Base-by-base conservation (phyloP, 2,329 filamentous ascomycete species). In the Aspergillus aculeatinus region DNA sequence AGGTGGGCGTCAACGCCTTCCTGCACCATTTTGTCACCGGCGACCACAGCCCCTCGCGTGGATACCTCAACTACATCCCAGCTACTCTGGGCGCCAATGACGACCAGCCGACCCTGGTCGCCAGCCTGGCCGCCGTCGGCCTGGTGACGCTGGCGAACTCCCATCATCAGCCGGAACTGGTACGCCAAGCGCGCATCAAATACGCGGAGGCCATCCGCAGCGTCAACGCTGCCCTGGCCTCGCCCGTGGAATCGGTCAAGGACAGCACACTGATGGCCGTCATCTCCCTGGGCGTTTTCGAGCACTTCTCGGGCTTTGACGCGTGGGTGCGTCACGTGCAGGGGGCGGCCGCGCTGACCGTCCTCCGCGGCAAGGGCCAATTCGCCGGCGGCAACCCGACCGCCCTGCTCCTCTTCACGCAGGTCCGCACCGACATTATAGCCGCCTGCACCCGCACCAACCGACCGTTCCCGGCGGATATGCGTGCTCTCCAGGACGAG, bases 211-310 rank as follows among this genome's bases (percentile, higher is more conserved):
- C 68, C 5, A 70, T 71, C 47, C 44, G 48, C 6, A 51, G 57
- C 35, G 64, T 71, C 1, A 71, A 70, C 42, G 10, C 12, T 4
- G 69, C 68, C 1, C 53, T 71, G 49, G 60, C 64, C 11, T 69
- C 63, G 1, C 68, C 69, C 0, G 44, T 51, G 5, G 68, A 70
- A 23, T 66, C 61, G 0, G 23, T 67, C 25, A 67, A 68, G 51
- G 69, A 71, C 51, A 68, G 67, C 29, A 69, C 63, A 4, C 49
- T 70, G 50, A 70, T 70, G 67, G 65, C 69, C 1, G 64, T 71
- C 0, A 70, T 71, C n/a, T 69, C 66, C 4, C 42, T 71, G 3
- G 68, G 67, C 0, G 58, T 71, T 0, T 71, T 71, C n/a, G 69
- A 71, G 51, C 63, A 69, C 21, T 59, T 68, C 52, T 67, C 68